Percentiles rank a stretch among this genome's conserved stretches.
Conservation (phyloP, 75 land plant species). For the Selaginella tamariscina region DNA sequence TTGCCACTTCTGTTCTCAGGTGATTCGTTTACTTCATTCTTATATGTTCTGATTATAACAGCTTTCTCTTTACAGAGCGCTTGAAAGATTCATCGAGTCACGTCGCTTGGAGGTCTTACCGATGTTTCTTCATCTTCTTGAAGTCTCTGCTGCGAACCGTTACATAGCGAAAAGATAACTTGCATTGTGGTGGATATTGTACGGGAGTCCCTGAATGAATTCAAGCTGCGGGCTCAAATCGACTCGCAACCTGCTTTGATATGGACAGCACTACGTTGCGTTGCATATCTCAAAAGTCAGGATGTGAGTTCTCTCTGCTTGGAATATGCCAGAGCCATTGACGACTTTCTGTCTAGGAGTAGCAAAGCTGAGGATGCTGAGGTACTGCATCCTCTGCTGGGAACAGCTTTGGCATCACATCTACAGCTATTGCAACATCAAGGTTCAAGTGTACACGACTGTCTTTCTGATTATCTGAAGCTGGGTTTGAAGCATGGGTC, state of each 20-base stretch:
- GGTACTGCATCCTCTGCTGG: constrained; percentile 23
- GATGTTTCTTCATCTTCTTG: constrained; percentile 36
- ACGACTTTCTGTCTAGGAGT: constrained; percentile 19
- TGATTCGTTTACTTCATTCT: constrained; percentile 13
- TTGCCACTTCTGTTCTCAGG: too few relatives aligned
- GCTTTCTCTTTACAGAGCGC: constrained; percentile 35
- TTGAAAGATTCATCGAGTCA: constrained; percentile 31
- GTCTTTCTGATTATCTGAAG: constrained; percentile 20
- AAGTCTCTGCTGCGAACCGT: too few relatives aligned
- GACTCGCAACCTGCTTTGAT: constrained; percentile 32
- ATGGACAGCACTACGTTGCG: constrained; percentile 58
- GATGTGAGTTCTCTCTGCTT: constrained; percentile 17
- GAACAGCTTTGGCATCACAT: constrained; percentile 50
- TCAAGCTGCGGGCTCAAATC: too few relatives aligned
- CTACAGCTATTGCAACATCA: constrained; percentile 12
- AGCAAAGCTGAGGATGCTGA: neutral
- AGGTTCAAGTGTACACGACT: neutral
- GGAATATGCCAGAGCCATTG: constrained; percentile 30
- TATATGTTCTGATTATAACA: constrained; percentile 1
- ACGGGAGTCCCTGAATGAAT: too few relatives aligned
- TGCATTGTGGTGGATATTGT: too few relatives aligned
- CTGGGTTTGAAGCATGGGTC: constrained; percentile 41
- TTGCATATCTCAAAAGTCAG: constrained; percentile 24
- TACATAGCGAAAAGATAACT: too few relatives aligned
- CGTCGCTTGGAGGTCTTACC: constrained; percentile 36